Evolutionary conservation across 306 rosid genomes (phyloP), one percentile per base, ranked within the genome.

Genomic region (Acacia acuminata): DNA sequence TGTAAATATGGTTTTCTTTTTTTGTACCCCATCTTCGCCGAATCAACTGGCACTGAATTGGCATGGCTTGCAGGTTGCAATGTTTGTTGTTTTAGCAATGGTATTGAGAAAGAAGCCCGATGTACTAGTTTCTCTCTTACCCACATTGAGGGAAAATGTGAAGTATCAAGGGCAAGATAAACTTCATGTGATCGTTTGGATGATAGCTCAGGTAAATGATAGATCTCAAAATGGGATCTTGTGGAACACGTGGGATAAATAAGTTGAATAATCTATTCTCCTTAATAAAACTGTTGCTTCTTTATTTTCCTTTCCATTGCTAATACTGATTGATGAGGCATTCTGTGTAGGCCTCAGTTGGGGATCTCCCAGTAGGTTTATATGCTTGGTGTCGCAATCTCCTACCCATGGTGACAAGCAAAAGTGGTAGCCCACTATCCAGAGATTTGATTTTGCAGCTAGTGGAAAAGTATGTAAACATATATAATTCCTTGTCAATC

Each of bases 141-240:
- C 96, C 32, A 82, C 82, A 30, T 86, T 93, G 86, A 92, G 89
- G 86, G 97, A 96, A 78, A 85, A 85, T 85, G 30, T 87, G 22
- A 93, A 92, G 83, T 96, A 90, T 88, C 98, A 93, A 91, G 99
- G 98, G 72, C 98, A 91, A 83, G 99, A 96, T 85, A 96, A 90
- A 84, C 97, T 96, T 82, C 88, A 93, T 67, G 86, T 93, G 79
- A 83, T 89, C 50, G 89, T 86, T 43, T 96, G 99, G 99, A 90
- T 91, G 89, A 72, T 89, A 78, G 86, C 85, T 83, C 98, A 96
- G 97, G 99, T 96, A 78, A 85, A 84, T 79, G 13, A 38, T 55
- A 58, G 44, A 73, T 77, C 68, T 85, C 73, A 51, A 61, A 76
- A 51, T 2, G 36, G 50, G 34, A n/a, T 20, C 36, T 43, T 22